Evolutionary conservation across 2,329 filamentous ascomycete genomes (phyloP).

Genomic region (Didymella lethalis): DNA sequence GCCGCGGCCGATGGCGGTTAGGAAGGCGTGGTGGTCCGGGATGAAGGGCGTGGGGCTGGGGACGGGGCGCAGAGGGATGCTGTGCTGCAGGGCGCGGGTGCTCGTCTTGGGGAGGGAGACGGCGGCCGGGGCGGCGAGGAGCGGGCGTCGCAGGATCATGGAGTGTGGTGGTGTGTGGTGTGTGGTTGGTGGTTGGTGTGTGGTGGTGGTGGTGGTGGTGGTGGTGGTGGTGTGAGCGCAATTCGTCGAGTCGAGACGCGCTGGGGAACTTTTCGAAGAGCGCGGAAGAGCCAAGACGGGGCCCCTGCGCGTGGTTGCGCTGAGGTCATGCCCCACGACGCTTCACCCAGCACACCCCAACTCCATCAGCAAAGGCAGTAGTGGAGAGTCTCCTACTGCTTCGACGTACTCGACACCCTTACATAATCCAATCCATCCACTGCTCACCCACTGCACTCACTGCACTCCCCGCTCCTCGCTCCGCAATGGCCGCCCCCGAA

Average conservation of each 20-base stretch:
- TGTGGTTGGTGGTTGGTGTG: background rate
- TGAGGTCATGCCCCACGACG: too few relatives aligned
- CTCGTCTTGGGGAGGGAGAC: slow-evolving; percentile 40
- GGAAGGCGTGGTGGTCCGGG: slow-evolving; percentile 84
- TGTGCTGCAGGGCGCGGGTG: slow-evolving; percentile 50
- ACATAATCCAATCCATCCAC: background rate
- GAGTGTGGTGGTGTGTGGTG: slow-evolving; percentile 15
- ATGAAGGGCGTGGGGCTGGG: slow-evolving; percentile 84
- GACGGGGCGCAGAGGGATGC: slow-evolving; percentile 55
- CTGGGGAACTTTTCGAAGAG: background rate
- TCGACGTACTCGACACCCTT: background rate
- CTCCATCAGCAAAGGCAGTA: background rate
- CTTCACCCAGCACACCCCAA: background rate
- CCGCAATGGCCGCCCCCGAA: slow-evolving; percentile 81
- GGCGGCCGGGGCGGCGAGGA: slow-evolving; percentile 38
- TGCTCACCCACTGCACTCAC: background rate
- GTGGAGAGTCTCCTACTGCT: background rate
- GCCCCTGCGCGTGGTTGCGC: background rate
- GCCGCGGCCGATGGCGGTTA: slow-evolving; percentile 88
- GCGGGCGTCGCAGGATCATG: slow-evolving; percentile 50
- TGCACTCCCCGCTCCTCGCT: slow-evolving; percentile 55
- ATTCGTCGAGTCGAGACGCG: too few relatives aligned
- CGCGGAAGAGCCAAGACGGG: slow-evolving; percentile 1
- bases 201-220: too few relatives aligned
- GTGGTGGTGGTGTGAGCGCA: background rate